Evolutionary conservation across 1,284 basidiomycete species (phyloP), one percentile per base, ranked within the genome.

Genomic region (Cutaneotrichosporon sp.): DNA sequence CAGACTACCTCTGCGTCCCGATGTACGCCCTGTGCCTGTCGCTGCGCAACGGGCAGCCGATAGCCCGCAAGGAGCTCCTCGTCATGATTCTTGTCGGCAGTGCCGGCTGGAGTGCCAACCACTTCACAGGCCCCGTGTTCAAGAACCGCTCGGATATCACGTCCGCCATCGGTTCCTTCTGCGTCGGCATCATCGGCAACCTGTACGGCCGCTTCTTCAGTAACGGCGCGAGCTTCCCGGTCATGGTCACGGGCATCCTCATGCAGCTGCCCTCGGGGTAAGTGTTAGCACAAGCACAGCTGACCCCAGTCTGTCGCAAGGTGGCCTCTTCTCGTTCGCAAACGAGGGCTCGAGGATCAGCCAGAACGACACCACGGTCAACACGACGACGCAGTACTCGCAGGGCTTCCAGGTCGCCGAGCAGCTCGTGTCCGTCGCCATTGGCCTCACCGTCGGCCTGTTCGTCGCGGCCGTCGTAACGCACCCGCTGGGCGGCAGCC

Each of bases 151-250:
- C 83, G 60, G 89, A 92, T 73, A 86, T 91, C 70, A 86, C 85
- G 45, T 86, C 88, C 0, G 88, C 88, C 5, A 84, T 89, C 57
- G 89, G 89, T 81, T 82, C 90, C 0, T 90, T 95, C 68, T 86
- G 87, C 1, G 91, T 95, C 45, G 92, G 92, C 9, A 81, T 93
- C 56, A 81, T 92, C 46, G 86, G 92, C 33, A 94, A 94, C 75
- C 52, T 93, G 14, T 95, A 91, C 66, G 90, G 89, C 11, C 86
- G 90, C 46, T 27, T 61, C 49, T 24, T 65, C 36, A 46, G 56
- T 34, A 58, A 63, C 51, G 76, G 77, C 29, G 73, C 74, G 2
- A 71, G 69, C 50, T 80, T 80, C 73, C 76, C 77, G 7, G 79
- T 80, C 60, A 80, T 74, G 47, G 72, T 74, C 33, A 89, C 87